These are phyloP conservation scores for Xenoacremonium recifei DNA, from an alignment of 2,329 filamentous ascomycete genomes.

Conservation along the genomic window DNA sequence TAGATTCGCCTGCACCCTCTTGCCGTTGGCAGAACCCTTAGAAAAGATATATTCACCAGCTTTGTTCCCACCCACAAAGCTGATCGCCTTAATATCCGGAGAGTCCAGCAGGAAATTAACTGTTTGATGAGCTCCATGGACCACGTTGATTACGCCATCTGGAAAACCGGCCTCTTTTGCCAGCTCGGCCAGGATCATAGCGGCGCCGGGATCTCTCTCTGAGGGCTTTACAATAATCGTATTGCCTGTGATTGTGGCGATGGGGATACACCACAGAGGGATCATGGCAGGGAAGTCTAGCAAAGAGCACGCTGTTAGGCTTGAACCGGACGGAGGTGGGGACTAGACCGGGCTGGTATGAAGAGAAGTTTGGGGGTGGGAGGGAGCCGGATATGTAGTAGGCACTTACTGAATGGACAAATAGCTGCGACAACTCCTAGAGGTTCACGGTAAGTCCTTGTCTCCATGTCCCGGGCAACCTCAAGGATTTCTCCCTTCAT, in stretches of 20 bases:
- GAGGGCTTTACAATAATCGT: conserved; percentile 77
- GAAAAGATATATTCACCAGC: conserved; percentile 79
- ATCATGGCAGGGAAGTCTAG: conserved; percentile 83
- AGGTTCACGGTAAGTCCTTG: conserved; percentile 71
- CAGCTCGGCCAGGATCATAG: conserved; percentile 77
- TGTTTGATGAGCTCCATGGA: conserved; percentile 72
- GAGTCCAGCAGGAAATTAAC: conserved; percentile 80
- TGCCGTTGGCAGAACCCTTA: conserved; percentile 72
- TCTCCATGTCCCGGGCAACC: conserved; percentile 83
- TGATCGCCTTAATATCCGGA: conserved; percentile 75
- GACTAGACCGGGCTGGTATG: not conserved
- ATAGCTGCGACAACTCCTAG: conserved; percentile 75
- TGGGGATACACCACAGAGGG: conserved; percentile 76
- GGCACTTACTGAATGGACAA: conserved; percentile 67
- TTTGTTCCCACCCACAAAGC: conserved; percentile 78
- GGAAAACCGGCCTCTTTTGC: conserved; percentile 74
- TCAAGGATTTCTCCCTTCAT: conserved; percentile 74
- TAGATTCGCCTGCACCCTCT: conserved; percentile 78
- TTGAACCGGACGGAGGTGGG: not conserved
- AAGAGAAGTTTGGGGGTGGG: not conserved
- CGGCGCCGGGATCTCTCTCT: conserved; percentile 74
- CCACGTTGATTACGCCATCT: conserved; percentile 70
- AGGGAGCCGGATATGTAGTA: too few relatives aligned
- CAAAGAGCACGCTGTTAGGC: not conserved
- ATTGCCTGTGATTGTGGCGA: conserved; percentile 76